Percentiles rank a stretch among this genome's conserved stretches.
phyloP scores from a whole-genome alignment of 2,329 filamentous ascomycete genomes.

The Laburnicola sp. region DNA sequence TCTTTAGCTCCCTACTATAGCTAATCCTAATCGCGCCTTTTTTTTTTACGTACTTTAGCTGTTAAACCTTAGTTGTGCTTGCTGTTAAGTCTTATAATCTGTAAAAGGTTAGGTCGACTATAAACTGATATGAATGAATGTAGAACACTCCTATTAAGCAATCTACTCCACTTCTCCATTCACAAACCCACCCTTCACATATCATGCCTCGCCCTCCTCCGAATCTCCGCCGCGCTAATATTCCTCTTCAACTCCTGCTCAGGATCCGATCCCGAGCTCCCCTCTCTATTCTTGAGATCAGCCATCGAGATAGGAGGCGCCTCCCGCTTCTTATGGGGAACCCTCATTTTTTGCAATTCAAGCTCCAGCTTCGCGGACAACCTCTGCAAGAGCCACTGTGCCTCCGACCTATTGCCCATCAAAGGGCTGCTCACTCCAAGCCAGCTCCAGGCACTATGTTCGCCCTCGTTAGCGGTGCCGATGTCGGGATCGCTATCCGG shows the following conservation, averaged over 20 bases:
- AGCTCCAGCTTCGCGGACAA: conserved; percentile 60
- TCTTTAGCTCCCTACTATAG: no score
- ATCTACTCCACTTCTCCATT: neutral
- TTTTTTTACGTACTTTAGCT: no score
- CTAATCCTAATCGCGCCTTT: no score
- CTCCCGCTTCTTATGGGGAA: conserved; percentile 14
- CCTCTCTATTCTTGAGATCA: conserved; percentile 19
- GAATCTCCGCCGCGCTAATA: conserved; percentile 15
- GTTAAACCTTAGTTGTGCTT: no score
- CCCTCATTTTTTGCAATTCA: conserved; percentile 40
- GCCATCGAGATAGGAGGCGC: conserved; percentile 42
- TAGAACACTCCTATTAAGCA: no score
- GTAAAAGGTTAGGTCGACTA: no score
- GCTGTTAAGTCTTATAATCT: no score
- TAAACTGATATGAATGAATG: no score
- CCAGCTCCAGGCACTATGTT: conserved; percentile 73
- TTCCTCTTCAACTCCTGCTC: conserved; percentile 14
- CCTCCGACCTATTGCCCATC: conserved; percentile 69
- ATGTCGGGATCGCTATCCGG: conserved; percentile 32
- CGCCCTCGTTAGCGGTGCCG: conserved; percentile 36
- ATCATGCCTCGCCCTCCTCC: conserved; percentile 8
- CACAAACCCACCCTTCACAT: conserved; percentile 1
- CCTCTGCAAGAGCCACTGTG: conserved; percentile 72
- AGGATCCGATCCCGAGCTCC: conserved; percentile 6
- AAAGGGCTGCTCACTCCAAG: conserved; percentile 69